Evolutionary conservation across 179 eudicot species (phyloP).

Genomic region (Corrigiola litoralis): DNA sequence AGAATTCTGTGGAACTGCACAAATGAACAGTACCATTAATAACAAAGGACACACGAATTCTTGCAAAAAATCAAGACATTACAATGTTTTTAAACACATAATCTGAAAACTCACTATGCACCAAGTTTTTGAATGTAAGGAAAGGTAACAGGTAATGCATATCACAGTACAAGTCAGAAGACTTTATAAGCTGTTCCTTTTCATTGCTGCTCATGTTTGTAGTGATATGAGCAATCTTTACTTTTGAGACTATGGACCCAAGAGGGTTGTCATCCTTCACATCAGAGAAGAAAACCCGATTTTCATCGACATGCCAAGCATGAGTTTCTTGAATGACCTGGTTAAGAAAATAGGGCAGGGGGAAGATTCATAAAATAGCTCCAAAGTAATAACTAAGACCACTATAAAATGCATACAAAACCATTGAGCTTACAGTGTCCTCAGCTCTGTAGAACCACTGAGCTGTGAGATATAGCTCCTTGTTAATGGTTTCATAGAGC

Average conservation of each 20-base stretch:
- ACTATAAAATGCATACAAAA: background rate
- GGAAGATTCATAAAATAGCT: no score
- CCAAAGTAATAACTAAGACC: background rate
- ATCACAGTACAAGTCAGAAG: conserved; percentile 23
- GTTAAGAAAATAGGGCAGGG: no score
- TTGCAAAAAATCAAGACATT: no score
- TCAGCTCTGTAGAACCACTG: conserved; percentile 67
- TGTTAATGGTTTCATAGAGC: conserved; percentile 43
- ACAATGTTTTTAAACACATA: background rate
- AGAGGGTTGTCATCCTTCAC: conserved; percentile 59
- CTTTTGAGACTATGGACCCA: conserved; percentile 45
- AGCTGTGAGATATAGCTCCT: conserved; percentile 36
- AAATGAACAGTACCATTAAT: background rate
- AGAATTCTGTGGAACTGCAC: conserved; percentile 5
- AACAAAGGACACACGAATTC: background rate
- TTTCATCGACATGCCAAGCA: conserved; percentile 12
- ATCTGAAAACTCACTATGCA: background rate
- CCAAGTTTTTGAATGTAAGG: conserved; percentile 20
- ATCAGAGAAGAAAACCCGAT: conserved; percentile 56
- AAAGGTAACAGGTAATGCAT: conserved; percentile 24
- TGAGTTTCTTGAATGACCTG: conserved; percentile 35
- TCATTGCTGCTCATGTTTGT: conserved; percentile 24
- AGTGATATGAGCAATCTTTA: conserved; percentile 32
- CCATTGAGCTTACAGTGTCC: conserved; percentile 44
- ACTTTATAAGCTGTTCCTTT: background rate